phyloP scores from a whole-genome alignment of 164 flowering plant genomes.

The Santalum album region DNA sequence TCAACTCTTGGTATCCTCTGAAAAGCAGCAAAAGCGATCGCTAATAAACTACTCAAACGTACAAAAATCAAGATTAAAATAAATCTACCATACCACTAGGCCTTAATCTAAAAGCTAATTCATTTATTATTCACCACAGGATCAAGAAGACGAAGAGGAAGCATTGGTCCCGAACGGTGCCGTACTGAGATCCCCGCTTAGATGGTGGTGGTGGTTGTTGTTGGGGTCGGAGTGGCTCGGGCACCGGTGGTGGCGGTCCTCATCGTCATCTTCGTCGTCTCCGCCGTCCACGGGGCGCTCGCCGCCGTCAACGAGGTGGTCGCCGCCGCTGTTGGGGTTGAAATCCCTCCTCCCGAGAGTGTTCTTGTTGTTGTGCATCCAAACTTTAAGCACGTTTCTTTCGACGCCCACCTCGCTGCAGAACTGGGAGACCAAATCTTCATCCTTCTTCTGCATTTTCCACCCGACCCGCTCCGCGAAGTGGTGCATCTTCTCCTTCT shows the following conservation, averaged over 20 bases:
- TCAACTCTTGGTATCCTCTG: neutral
- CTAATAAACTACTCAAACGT: neutral
- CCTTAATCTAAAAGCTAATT: too few species aligned
- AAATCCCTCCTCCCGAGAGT: slow-evolving; percentile 12
- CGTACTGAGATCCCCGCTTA: too few species aligned
- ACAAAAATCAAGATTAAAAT: neutral
- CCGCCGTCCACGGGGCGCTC: neutral
- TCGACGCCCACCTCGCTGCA: slow-evolving; percentile 59
- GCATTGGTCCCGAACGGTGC: neutral
- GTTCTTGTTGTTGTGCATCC: slow-evolving; percentile 85
- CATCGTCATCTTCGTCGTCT: neutral
- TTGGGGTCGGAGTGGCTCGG: neutral
- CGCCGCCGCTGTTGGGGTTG: too few species aligned
- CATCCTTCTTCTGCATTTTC: slow-evolving; percentile 60
- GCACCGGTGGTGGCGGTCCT: neutral
- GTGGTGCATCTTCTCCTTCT: slow-evolving; percentile 69
- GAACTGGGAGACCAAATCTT: slow-evolving; percentile 37
- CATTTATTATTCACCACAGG: neutral
- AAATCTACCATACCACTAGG: too few species aligned
- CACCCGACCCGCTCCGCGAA: slow-evolving; percentile 68
- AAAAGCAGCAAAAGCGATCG: neutral
- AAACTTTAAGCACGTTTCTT: slow-evolving; percentile 58
- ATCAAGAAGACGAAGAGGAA: neutral
- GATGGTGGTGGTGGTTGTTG: neutral
- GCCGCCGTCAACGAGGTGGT: too few species aligned